phyloP scores from a whole-genome alignment of 2,329 filamentous ascomycete species.

The Parasarocladium wereldwijsianum region DNA sequence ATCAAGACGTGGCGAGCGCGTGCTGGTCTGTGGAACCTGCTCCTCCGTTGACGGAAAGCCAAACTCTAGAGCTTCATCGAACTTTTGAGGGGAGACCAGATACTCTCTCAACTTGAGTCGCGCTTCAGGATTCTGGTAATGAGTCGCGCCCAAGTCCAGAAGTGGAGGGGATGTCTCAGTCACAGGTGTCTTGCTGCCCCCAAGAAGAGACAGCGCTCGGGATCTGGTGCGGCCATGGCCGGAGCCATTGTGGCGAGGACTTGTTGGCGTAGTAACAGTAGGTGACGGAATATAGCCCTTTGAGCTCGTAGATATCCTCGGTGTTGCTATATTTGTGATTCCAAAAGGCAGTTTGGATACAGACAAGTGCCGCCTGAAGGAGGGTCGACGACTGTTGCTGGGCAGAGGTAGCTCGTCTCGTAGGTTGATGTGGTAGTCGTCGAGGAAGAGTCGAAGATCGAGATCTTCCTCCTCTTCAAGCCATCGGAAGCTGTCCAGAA shows the following conservation, averaged over 20 bases:
- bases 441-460: conserved; percentile 49
- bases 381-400: conserved; percentile 34
- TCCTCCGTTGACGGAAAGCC: conserved; percentile 61
- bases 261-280: conserved; percentile 2
- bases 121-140: conserved; percentile 85
- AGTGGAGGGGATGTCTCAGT: conserved; percentile 10
- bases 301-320: conserved; percentile 1
- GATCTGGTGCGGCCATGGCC: conserved; percentile 34
- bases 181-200: conserved; percentile 24
- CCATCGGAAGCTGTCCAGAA: conserved; percentile 59
- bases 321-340: conserved; percentile 7
- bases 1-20: conserved; percentile 14
- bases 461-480: conserved; percentile 59
- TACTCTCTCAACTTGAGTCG: conserved; percentile 75
- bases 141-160: conserved; percentile 58
- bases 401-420: conserved; percentile 30
- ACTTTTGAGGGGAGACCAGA: conserved; percentile 80
- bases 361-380: conserved; percentile 58
- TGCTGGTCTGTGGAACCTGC: conserved; percentile 13
- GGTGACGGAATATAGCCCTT: conserved; percentile 10
- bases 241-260: background rate
- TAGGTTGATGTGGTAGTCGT: conserved; percentile 55
- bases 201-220: conserved; percentile 39
- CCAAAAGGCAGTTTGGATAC: conserved; percentile 49
- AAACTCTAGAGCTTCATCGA: conserved; percentile 89